Base-by-base conservation (phyloP, 192 early-diverging fungal species). In the Coemansia sp. region DNA sequence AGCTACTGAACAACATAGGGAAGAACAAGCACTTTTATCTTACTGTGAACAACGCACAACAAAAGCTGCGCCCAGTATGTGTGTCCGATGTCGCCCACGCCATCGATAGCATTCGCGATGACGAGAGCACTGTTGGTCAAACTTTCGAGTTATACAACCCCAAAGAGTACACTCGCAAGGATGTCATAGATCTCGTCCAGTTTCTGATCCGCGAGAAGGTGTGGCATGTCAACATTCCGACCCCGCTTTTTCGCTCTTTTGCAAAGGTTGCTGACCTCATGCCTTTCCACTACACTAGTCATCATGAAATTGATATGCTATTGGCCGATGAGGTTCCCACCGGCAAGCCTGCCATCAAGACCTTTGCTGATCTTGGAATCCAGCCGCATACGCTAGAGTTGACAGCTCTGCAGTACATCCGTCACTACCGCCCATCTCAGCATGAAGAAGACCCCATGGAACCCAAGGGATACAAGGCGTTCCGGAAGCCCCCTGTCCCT, bases 1-100 rank as follows among this genome's bases (percentile, higher is more conserved):
- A 89, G 62, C 94, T 98, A 84, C 88, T 93, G 79, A 94, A 94
- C 84, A 86, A 90, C 77, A 88, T 95, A 53, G 94, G 92, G 65
- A 87, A 72, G 60, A 65, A 52, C 64, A 75, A 74, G 63, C 57
- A 72, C 67, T 74, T 76, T 54, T 75, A 75, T 52, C 56, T 74
- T 54, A 76, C 68, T 2, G 76, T 80, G 59, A 76, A 77, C 61
- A 54, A 71, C 19, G 70, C 68, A 1, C 68, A 66, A 61, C 76
- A 78, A 25, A 77, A 68, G 58, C 68, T 85, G 68, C 75, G 75
- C 19, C 78, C 75, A 0, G 83, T 84, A 20, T 73, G 90, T 75
- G 90, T 90, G 14, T 81, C 87, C 27, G 96, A 98, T 76, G 91
- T 98, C 46, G 96, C 95, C 36, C 74, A 84, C 54, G 94, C 88